Percentiles rank a stretch among this genome's conserved stretches.
Evolutionary conservation across 208 protist genomes (phyloP).

Genomic region (Leishmania turanica): DNA sequence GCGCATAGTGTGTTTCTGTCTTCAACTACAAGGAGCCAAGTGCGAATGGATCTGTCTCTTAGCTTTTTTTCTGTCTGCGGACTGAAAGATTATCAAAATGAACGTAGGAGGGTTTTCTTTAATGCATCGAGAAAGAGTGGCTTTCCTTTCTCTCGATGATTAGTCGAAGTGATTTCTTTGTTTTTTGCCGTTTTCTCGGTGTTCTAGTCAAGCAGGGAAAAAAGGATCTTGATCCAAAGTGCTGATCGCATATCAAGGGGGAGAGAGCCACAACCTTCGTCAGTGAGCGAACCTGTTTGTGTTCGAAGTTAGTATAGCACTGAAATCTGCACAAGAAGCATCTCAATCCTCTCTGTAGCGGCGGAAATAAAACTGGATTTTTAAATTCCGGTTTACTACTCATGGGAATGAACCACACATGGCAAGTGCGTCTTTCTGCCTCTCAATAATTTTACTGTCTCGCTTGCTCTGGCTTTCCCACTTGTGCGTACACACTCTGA

Average conservation of each 20-base stretch:
- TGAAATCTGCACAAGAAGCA: too few species aligned
- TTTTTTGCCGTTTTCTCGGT: conserved; percentile 4
- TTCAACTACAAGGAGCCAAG: neutral
- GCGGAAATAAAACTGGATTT: neutral
- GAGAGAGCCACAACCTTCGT: neutral
- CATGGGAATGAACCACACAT: neutral
- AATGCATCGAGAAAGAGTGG: conserved; percentile 5
- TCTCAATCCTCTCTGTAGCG: neutral
- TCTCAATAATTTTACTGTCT: neutral
- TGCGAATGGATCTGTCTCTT: neutral
- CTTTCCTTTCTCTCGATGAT: conserved; percentile 15
- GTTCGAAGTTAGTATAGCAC: neutral
- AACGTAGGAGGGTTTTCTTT: conserved; percentile 1
- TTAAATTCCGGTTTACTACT: neutral
- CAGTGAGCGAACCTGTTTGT: neutral
- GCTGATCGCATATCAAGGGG: neutral
- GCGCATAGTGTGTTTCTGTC: neutral
- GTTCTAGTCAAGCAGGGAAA: neutral
- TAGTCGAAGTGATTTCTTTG: conserved; percentile 24
- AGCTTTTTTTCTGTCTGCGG: conserved; percentile 1
- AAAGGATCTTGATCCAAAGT: neutral
- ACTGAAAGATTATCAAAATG: neutral
- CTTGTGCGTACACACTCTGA: neutral
- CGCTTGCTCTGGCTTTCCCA: neutral
- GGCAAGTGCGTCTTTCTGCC: neutral